Conservation (phyloP, 108 stramenopile species). For the Parietichytrium sp. region DNA sequence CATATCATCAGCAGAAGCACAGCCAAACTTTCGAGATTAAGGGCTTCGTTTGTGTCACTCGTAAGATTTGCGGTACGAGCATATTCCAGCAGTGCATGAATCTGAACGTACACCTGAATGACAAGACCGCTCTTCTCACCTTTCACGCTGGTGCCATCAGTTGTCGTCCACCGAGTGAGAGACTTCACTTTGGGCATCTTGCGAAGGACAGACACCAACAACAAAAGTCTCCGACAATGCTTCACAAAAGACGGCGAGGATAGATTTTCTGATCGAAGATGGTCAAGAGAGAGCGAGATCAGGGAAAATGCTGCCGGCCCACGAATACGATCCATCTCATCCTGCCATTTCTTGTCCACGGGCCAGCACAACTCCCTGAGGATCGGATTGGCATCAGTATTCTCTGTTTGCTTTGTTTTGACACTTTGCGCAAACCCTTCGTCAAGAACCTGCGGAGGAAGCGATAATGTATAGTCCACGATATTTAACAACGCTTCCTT, state of each 20-base stretch:
- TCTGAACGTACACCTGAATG: not conserved
- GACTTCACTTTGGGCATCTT: slow-evolving; percentile 4
- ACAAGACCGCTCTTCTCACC: slow-evolving; percentile 28
- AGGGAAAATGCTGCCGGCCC: slow-evolving; percentile 24
- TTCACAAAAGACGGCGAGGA: not conserved
- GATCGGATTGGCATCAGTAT: not conserved
- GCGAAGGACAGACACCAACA: not conserved
- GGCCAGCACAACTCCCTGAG: slow-evolving; percentile 24
- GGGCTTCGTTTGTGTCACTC: too few relatives aligned
- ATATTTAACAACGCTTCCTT: not conserved
- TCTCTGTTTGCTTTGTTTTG: too few relatives aligned
- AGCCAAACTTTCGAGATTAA: too few relatives aligned
- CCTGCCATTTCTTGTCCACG: not conserved
- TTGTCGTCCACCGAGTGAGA: not conserved
- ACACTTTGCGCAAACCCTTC: slow-evolving; percentile 8
- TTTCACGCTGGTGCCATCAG: not conserved
- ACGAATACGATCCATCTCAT: slow-evolving; percentile 19
- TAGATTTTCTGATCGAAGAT: not conserved
- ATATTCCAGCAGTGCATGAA: too few relatives aligned
- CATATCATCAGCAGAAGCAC: too few relatives aligned
- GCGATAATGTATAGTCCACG: not conserved
- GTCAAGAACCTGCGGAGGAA: not conserved
- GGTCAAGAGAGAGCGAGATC: not conserved
- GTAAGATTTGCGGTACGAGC: too few relatives aligned
- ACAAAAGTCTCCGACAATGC: not conserved